phyloP scores from a whole-genome alignment of 495 filamentous ascomycete genomes.

The Tuber indicum region DNA sequence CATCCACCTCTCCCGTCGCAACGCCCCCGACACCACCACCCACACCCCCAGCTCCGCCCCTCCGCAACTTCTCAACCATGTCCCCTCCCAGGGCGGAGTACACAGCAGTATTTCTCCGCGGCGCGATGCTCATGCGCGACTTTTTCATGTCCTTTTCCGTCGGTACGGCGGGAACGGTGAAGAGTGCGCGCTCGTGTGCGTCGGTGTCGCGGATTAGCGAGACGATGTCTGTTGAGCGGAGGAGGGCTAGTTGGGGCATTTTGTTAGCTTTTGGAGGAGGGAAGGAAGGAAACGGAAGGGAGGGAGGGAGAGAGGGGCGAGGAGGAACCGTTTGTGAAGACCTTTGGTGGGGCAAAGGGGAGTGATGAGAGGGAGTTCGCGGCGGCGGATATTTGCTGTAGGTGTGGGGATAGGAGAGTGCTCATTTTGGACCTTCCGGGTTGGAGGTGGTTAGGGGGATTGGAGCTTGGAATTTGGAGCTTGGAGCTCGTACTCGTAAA shows the following conservation, averaged over 20 bases:
- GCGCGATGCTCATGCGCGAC: slow-evolving; percentile 49
- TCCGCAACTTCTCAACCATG: slow-evolving; percentile 71
- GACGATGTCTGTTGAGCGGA: slow-evolving; percentile 84
- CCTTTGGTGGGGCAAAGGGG: slow-evolving; percentile 82
- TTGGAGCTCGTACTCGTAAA: not conserved
- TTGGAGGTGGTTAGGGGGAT: not conserved
- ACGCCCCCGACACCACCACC: slow-evolving; percentile 46
- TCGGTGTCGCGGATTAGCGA: slow-evolving; percentile 92
- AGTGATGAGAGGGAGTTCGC: slow-evolving; percentile 76
- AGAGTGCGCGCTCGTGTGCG: slow-evolving; percentile 87
- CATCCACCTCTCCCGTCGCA: slow-evolving; percentile 64
- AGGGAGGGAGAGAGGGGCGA: not conserved
- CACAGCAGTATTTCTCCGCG: slow-evolving; percentile 73
- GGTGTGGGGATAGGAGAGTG: slow-evolving; percentile 71
- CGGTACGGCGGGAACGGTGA: slow-evolving; percentile 72
- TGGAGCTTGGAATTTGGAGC: not conserved
- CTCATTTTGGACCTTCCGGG: slow-evolving; percentile 46
- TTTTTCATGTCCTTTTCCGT: slow-evolving; percentile 53
- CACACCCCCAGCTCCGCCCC: slow-evolving; percentile 46
- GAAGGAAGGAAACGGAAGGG: not conserved
- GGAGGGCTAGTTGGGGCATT: slow-evolving; percentile 51
- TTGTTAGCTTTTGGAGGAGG: slow-evolving; percentile 4
- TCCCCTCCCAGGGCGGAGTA: slow-evolving; percentile 82
- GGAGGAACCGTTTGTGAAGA: slow-evolving; percentile 67
- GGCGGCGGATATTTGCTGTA: slow-evolving; percentile 85